Percentiles rank a stretch among this genome's conserved stretches.
Conservation (phyloP, 176 grass and related monocot species). For the Zizania latifolia region DNA sequence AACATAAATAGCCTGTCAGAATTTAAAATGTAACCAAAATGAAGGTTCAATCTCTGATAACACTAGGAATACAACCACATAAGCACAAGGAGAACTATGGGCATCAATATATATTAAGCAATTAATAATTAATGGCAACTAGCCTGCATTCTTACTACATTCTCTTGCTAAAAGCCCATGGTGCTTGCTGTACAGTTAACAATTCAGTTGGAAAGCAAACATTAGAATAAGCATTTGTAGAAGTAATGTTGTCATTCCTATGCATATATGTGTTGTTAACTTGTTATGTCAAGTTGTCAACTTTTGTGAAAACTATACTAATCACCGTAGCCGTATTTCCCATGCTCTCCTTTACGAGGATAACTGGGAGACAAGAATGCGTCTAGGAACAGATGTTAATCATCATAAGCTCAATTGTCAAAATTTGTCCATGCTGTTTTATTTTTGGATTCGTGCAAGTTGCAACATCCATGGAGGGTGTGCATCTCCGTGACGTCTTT, state of each 20-base stretch:
- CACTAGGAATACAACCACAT: not conserved
- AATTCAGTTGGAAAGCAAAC: conserved; percentile 4
- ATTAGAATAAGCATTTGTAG: not conserved
- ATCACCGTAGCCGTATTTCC: not conserved
- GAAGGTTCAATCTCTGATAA: not conserved
- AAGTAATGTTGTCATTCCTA: not conserved
- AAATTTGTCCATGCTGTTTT: not conserved
- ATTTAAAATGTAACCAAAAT: not conserved
- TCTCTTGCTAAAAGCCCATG: not conserved
- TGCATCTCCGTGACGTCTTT: not conserved
- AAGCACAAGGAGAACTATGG: not conserved
- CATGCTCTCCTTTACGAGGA: not conserved
- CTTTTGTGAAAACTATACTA: not conserved
- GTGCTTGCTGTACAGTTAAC: not conserved
- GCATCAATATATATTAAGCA: not conserved
- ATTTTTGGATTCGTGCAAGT: not conserved
- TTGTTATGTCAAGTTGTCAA: too few relatives aligned
- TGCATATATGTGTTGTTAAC: not conserved
- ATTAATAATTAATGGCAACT: not conserved
- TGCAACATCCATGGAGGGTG: not conserved
- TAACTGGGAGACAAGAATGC: not conserved
- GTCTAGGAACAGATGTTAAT: not conserved
- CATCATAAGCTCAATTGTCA: not conserved
- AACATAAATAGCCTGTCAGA: not conserved
- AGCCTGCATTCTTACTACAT: not conserved